These are phyloP conservation scores for Sporothrix brunneoviolacea DNA, from an alignment of 2,329 filamentous ascomycete genomes.

Conservation along the genomic window DNA sequence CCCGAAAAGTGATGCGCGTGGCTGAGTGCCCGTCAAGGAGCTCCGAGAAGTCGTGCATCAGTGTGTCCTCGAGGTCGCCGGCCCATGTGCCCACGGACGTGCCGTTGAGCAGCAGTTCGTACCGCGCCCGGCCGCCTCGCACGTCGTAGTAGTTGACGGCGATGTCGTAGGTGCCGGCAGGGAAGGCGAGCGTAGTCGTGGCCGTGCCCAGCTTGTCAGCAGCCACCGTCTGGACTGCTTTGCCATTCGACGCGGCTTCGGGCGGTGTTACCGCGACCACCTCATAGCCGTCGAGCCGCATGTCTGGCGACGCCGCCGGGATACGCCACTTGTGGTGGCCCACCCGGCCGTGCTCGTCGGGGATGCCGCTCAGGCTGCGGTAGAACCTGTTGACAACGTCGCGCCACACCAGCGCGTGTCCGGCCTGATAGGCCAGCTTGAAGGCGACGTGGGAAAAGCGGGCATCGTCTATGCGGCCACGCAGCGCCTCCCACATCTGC, in stretches of 20 bases:
- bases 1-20: slow-evolving; percentile 52
- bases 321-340: slow-evolving; percentile 58
- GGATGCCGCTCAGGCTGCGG: slow-evolving; percentile 51
- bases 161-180: slow-evolving; percentile 55
- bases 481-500: slow-evolving; percentile 45
- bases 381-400: slow-evolving; percentile 62
- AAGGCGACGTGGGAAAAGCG: slow-evolving; percentile 53
- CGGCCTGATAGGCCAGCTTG: slow-evolving; percentile 58
- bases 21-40: slow-evolving; percentile 61
- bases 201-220: too few species aligned
- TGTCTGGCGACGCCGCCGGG: not conserved
- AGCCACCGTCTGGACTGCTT: slow-evolving; percentile 30
- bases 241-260: not conserved
- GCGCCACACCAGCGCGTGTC: slow-evolving; percentile 64
- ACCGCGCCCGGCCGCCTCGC: slow-evolving; percentile 50
- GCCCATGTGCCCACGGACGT: slow-evolving; percentile 49
- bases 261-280: not conserved
- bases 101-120: slow-evolving; percentile 48
- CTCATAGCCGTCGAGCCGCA: not conserved
- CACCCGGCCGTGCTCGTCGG: slow-evolving; percentile 50
- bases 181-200: too few species aligned
- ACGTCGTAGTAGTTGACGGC: slow-evolving; percentile 63
- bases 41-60: slow-evolving; percentile 52
- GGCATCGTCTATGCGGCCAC: slow-evolving; percentile 51
- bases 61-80: slow-evolving; percentile 50